phyloP scores from a whole-genome alignment of 805 yeast genomes.

The Zygotorulaspora chibaensis region DNA sequence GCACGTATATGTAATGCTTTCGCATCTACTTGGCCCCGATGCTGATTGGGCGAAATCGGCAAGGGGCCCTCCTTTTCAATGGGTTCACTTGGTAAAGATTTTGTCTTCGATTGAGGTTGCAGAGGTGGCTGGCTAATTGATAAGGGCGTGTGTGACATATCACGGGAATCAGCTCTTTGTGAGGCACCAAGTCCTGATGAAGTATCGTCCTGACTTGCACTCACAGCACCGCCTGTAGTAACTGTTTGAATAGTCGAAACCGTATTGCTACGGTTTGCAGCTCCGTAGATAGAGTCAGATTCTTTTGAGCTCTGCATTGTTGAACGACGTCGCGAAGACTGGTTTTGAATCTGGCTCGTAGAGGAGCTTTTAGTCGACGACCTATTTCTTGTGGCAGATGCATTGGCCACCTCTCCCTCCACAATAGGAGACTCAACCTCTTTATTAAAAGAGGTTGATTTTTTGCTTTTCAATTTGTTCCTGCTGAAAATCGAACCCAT shows the following conservation, averaged over 20 bases:
- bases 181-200: constrained; percentile 1
- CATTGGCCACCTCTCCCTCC: constrained; percentile 7
- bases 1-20: constrained; percentile 36
- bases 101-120: constrained; percentile 33
- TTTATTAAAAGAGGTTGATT: constrained; percentile 8
- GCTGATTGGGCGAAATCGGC: background rate
- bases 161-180: constrained; percentile 7
- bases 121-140: constrained; percentile 36
- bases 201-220: background rate
- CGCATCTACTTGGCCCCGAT: constrained; percentile 8
- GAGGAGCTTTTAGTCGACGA: constrained; percentile 7
- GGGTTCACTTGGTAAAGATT: constrained; percentile 23
- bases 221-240: background rate
- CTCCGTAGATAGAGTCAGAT: constrained; percentile 8
- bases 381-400: constrained; percentile 3
- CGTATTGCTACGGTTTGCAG: constrained; percentile 3
- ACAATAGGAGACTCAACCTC: constrained; percentile 10
- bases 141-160: constrained; percentile 12
- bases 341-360: constrained; percentile 3
- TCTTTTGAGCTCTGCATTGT: constrained; percentile 10
- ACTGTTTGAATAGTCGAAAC: background rate
- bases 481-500: constrained; percentile 75
- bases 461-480: constrained; percentile 45
- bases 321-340: constrained; percentile 7
- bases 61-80: constrained; percentile 1